Evolutionary conservation across 2,329 filamentous ascomycete species (phyloP), one percentile per base, ranked within the genome.

Genomic region (Berkeleyomyces basicola): DNA sequence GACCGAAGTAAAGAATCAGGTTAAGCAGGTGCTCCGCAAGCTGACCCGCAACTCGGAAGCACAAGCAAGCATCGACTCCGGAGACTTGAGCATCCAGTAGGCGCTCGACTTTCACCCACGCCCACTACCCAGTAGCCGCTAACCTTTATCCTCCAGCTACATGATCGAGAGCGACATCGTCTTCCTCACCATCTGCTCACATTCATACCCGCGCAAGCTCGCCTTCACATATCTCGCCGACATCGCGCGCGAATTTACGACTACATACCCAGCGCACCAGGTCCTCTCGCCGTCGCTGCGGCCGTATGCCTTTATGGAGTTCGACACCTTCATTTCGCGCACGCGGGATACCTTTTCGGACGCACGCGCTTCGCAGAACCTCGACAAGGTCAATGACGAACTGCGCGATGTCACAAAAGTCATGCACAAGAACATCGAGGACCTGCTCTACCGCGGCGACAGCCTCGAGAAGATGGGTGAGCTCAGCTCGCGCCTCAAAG

Each of bases 351-450:
- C 91, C 37, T 99, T 99, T 75, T 88, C 93, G 69, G 93, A 99
- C 74, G 84, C 87, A 62, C 85, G 93, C 67, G 93, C 93, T 14
- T 83, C 88, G 11, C 88, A 91, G 75, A 97, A 97, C 75, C 82
- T 99, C 64, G 90, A 95, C 74, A 90, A 92, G 75, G 79, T 99
- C 67, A 97, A 99, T 71, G 90, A 96, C 71, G 95, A 99, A 79
- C 82, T 99, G 67, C 87, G 91, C 73, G 93, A 97, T 74, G 95
- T 99, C 62, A 97, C 93, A 1, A 91, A 96, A 76, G 91, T 99
- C 71, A 99, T 99, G 95, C 97, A 91, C 63, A 97, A 97, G 82
- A 99, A 99, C 74, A 97, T 99, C 68, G 93, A 99, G 78, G 93
- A 99, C 73, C 77, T 99, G 71, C 78, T 99, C 61, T 99, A 99